These are phyloP conservation scores for Aspergillus pseudoviridinutans DNA, from an alignment of 2,329 filamentous ascomycete species.

Conservation along the genomic window DNA sequence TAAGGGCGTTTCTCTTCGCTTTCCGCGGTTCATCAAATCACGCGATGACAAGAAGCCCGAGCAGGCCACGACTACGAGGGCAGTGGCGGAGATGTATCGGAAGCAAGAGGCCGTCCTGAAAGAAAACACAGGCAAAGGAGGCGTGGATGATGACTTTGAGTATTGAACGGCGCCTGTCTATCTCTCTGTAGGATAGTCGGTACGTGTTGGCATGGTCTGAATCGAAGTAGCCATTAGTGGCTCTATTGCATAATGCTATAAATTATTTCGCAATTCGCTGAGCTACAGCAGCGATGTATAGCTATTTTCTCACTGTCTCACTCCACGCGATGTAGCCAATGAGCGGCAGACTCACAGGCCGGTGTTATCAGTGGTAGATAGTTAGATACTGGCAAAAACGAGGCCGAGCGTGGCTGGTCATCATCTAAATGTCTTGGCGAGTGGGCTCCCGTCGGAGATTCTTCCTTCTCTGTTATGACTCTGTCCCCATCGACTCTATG, in stretches of 20 bases:
- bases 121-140: conserved; percentile 77
- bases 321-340: background rate
- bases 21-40: conserved; percentile 87
- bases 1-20: conserved; percentile 81
- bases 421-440: background rate
- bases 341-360: background rate
- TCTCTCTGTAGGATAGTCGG: background rate
- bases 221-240: background rate
- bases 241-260: background rate
- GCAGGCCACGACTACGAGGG: conserved; percentile 75
- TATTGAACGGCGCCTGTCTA: conserved; percentile 54
- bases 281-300: background rate
- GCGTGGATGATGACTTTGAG: conserved; percentile 96
- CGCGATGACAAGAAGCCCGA: conserved; percentile 96
- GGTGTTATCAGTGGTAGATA: background rate
- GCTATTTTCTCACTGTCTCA: background rate
- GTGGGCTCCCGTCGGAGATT: background rate
- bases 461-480: background rate
- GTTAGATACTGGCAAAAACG: background rate
- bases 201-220: background rate
- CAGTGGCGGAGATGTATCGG: conserved; percentile 95
- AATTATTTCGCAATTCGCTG: background rate
- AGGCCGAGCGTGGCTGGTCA: background rate
- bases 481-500: background rate
- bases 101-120: conserved; percentile 89